Percentiles rank a stretch among this genome's conserved stretches.
Conservation (phyloP, 306 rosid species). For the Aeschynomene evenia region DNA sequence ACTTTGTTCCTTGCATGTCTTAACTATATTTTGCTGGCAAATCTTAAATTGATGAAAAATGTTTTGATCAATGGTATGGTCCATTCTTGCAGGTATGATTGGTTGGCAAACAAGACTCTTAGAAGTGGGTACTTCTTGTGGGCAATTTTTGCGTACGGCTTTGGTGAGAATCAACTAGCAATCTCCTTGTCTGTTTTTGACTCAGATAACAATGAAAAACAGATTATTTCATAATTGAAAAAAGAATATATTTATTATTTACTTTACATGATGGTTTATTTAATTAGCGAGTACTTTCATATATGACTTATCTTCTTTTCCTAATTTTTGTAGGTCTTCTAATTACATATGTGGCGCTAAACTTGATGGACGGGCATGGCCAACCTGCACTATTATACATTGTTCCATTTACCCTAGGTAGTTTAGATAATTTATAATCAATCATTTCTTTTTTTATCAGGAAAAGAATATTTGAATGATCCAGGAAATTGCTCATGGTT, state of each 20-base stretch:
- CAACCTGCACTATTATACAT: constrained; percentile 97
- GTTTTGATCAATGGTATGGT: constrained; percentile 2
- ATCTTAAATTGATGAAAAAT: not conserved
- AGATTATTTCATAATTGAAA: not conserved
- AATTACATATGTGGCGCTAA: constrained; percentile 84
- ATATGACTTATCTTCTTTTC: not conserved
- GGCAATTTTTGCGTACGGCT: constrained; percentile 94
- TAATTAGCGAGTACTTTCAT: not conserved
- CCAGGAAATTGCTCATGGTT: not conserved
- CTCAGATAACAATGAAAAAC: not conserved
- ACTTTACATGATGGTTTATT: constrained; percentile 18
- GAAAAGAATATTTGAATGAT: not conserved
- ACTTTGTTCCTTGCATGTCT: constrained; percentile 19
- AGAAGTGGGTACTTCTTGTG: constrained; percentile 86
- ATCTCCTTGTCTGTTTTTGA: constrained; percentile 5
- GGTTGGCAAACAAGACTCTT: constrained; percentile 77
- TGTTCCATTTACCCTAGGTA: constrained; percentile 93
- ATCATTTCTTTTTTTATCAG: not conserved
- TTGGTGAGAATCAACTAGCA: constrained; percentile 56
- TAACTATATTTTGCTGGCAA: constrained; percentile 6
- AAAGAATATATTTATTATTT: not conserved
- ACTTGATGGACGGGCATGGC: constrained; percentile 98
- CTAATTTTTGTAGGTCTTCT: constrained; percentile 65
- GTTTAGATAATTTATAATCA: not conserved
- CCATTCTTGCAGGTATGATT: constrained; percentile 67